Evolutionary conservation across 805 yeast species (phyloP).

Genomic region (Candida dendrica): DNA sequence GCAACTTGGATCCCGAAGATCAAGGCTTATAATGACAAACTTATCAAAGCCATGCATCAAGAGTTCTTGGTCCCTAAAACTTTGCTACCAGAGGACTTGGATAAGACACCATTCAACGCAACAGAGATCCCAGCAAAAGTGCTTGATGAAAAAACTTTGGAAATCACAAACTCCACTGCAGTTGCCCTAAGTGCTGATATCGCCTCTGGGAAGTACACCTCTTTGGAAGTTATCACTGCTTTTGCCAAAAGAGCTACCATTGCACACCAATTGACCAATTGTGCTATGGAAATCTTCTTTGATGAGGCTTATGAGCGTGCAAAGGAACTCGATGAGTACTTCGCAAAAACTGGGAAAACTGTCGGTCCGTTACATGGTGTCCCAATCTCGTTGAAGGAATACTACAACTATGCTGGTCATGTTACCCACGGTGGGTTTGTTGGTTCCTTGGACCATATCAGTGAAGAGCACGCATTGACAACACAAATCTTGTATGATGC

Average conservation of each 20-base stretch:
- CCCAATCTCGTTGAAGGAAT: slow-evolving; percentile 65
- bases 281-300: slow-evolving; percentile 55
- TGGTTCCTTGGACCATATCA: slow-evolving; percentile 38
- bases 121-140: slow-evolving; percentile 15
- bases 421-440: slow-evolving; percentile 58
- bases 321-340: slow-evolving; percentile 46
- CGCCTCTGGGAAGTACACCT: slow-evolving; percentile 11
- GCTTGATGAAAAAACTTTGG: slow-evolving; percentile 10
- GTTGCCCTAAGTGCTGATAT: slow-evolving; percentile 12
- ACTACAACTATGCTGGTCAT: slow-evolving; percentile 44
- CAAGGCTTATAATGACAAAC: slow-evolving; percentile 14
- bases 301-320: slow-evolving; percentile 55
- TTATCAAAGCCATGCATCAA: slow-evolving; percentile 14
- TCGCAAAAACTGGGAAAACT: slow-evolving; percentile 38
- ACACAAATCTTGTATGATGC: slow-evolving; percentile 28
- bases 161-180: slow-evolving; percentile 17
- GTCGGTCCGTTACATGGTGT: slow-evolving; percentile 66
- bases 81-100: slow-evolving; percentile 16
- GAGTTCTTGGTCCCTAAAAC: slow-evolving; percentile 15
- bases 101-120: slow-evolving; percentile 15
- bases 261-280: slow-evolving; percentile 57
- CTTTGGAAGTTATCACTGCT: slow-evolving; percentile 13
- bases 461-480: slow-evolving; percentile 39
- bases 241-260: slow-evolving; percentile 43
- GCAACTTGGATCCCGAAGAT: slow-evolving; percentile 19